Evolutionary conservation across 441 rosid species (phyloP).

Genomic region (Geranium incanum): DNA sequence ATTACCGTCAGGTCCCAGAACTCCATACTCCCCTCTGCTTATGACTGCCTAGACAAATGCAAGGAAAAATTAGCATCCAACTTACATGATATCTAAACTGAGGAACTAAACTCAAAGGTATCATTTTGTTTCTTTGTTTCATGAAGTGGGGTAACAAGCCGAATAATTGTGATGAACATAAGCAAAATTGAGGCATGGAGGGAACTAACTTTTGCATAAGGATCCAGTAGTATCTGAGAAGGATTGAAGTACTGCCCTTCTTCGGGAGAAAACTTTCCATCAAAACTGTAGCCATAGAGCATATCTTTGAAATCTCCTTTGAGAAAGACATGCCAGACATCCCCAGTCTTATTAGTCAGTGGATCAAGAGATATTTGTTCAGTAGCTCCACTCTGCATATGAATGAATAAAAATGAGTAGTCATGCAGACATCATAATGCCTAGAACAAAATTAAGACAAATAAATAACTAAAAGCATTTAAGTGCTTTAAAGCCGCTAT

Average conservation of each 20-base stretch:
- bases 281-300: slow-evolving; percentile 74
- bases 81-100: neutral
- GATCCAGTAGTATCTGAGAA: slow-evolving; percentile 65
- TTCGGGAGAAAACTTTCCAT: slow-evolving; percentile 58
- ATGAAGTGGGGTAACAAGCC: neutral
- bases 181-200: neutral
- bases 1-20: slow-evolving; percentile 50
- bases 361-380: slow-evolving; percentile 70
- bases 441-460: neutral
- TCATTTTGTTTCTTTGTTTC: neutral
- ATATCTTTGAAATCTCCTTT: slow-evolving; percentile 66
- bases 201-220: slow-evolving; percentile 67
- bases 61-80: slow-evolving; percentile 1
- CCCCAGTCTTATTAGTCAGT: slow-evolving; percentile 55
- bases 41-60: slow-evolving; percentile 56
- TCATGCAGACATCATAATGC: neutral
- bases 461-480: neutral
- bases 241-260: slow-evolving; percentile 60
- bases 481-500: neutral
- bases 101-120: neutral
- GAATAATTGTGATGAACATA: neutral
- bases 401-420: slow-evolving; percentile 6
- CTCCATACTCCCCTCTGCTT: slow-evolving; percentile 79
- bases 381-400: slow-evolving; percentile 54
- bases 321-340: slow-evolving; percentile 75